A percentile compares a stretch with the other conserved stretches of the same genome.
Evolutionary conservation across 345 rosid genomes (phyloP).

Genomic region (Erodium maritimum): DNA sequence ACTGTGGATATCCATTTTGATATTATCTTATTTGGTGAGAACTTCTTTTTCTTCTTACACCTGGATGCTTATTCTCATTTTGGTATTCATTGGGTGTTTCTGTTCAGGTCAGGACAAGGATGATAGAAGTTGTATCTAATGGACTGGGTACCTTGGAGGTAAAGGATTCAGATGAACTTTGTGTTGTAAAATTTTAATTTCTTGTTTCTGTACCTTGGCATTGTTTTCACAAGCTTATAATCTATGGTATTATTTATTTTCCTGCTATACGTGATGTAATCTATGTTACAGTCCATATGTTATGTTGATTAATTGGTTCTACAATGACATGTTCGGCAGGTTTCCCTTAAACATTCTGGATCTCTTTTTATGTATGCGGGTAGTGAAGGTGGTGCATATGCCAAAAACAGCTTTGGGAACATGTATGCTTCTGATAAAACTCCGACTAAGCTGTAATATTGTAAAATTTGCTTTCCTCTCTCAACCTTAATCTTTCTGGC

Average conservation of each 20-base stretch:
- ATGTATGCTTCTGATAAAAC: constrained; percentile 36
- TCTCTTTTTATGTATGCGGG: constrained; percentile 99
- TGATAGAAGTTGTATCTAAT: constrained; percentile 83
- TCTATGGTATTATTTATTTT: not conserved
- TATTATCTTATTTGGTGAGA: not conserved
- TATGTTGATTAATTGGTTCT: constrained; percentile 2
- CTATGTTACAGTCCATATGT: not conserved
- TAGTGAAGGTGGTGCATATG: constrained; percentile 87
- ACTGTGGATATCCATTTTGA: not conserved
- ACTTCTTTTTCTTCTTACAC: constrained; percentile 1
- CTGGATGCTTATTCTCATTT: not conserved
- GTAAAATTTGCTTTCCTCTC: not conserved
- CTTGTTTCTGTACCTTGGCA: not conserved
- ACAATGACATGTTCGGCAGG: constrained; percentile 35
- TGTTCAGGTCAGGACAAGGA: constrained; percentile 64
- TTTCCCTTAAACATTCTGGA: constrained; percentile 91
- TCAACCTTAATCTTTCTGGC: not conserved
- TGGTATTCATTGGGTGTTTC: constrained; percentile 3
- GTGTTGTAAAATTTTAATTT: not conserved
- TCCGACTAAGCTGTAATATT: not conserved
- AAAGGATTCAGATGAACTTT: constrained; percentile 5
- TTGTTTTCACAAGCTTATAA: not conserved
- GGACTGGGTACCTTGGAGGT: constrained; percentile 88
- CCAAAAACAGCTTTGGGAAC: constrained; percentile 96
- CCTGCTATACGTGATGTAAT: not conserved